A percentile compares a stretch with the other conserved stretches of the same genome.
Conservation (phyloP, 805 yeast genomes). For the Metschnikowia amazonensis region DNA sequence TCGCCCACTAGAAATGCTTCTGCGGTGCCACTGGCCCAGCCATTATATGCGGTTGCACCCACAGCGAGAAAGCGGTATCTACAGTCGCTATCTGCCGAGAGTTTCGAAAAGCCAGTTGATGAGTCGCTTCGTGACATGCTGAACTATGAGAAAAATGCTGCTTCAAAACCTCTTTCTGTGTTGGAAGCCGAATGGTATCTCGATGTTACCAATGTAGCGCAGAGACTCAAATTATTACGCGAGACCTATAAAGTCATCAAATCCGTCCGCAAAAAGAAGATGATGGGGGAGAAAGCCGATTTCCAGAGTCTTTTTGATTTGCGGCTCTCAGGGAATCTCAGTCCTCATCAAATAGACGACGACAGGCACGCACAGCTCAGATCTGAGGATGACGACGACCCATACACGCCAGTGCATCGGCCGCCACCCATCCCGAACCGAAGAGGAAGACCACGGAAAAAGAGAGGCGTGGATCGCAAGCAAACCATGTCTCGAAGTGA, state of each 20-base stretch:
- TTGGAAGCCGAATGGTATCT: slow-evolving; percentile 15
- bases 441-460: slow-evolving; percentile 18
- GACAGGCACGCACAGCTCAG: slow-evolving; percentile 5
- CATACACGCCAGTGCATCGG: neutral
- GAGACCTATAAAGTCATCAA: slow-evolving; percentile 20
- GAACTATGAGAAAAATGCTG: slow-evolving; percentile 5
- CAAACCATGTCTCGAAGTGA: slow-evolving; percentile 10
- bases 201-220: slow-evolving; percentile 18
- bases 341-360: slow-evolving; percentile 17
- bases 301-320: slow-evolving; percentile 14
- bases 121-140: slow-evolving; percentile 13
- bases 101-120: slow-evolving; percentile 13
- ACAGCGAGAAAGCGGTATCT: slow-evolving; percentile 9
- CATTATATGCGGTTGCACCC: slow-evolving; percentile 3
- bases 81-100: slow-evolving; percentile 6
- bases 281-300: slow-evolving; percentile 18
- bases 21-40: neutral
- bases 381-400: slow-evolving; percentile 16
- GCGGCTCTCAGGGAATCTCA: slow-evolving; percentile 9
- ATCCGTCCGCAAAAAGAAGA: slow-evolving; percentile 18
- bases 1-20: neutral
- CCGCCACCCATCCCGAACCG: slow-evolving; percentile 11
- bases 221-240: slow-evolving; percentile 18
- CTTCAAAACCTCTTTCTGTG: neutral
- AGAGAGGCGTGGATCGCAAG: slow-evolving; percentile 14